Base-by-base conservation (phyloP, 495 filamentous ascomycete species). In the Pyrenula massariospora region DNA sequence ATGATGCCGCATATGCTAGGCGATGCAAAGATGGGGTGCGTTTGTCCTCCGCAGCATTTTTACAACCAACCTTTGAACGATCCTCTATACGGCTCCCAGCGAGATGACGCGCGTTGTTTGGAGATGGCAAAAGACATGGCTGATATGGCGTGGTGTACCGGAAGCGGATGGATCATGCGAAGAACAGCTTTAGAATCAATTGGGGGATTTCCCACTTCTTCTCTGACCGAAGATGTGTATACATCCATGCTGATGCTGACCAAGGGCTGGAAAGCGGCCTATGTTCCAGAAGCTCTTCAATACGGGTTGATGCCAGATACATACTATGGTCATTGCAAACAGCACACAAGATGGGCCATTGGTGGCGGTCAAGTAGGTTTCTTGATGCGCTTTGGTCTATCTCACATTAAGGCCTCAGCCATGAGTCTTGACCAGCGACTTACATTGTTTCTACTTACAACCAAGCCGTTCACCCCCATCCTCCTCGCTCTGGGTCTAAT, bases 31-130 rank as follows among this genome's bases (percentile, higher is more conserved):
- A 66, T 79, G 65, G 74, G 70, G 56, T 66, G 80, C 57, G 77
- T 70, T 58, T 77, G 75, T 59, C 77, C 77, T 48, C 74, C 76
- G 47, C 19, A 66, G 65, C 66, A 73, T 3, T 81, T 79, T 65
- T 81, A 81, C 66, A 80, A 81, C 54, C 66, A 72, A 23, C 79
- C 79, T 54, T 56, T 62, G 1, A 68, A 69, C 31, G 79, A 82
- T 57, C 74, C 77, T 22, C 69, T 81, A 3, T 66, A 61, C 0
- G 78, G 81, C 62, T 70, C 66, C 61, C 58, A 76, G 47, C 70
- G 73, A 47, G 69, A 70, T 50, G 76, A 77, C 61, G 68, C 72
- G 22, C 19, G 42, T 11, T 48, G 11, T 48, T 70, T 71, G 52
- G 75, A 79, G 56, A 70, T 69, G 19, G 72, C 76, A 52, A 79